These are phyloP conservation scores for Myrmaecium sp. DNA, from an alignment of 2,329 filamentous ascomycete species.

Conservation along the genomic window DNA sequence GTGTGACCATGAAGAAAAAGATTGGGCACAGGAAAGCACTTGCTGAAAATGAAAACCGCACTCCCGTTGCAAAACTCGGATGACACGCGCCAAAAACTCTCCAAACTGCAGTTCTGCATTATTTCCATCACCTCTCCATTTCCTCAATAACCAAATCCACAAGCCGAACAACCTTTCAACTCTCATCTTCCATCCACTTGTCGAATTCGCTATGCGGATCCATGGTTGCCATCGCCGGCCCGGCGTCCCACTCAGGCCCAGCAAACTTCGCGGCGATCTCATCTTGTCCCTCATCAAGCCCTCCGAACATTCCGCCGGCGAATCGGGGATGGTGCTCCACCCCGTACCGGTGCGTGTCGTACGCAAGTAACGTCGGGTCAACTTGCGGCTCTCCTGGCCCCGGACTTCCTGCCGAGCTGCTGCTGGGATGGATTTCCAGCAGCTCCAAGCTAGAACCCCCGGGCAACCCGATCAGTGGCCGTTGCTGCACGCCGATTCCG, in stretches of 20 bases:
- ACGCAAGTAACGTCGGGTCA: conserved; percentile 25
- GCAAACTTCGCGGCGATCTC: neutral
- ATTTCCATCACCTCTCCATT: neutral
- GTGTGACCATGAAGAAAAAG: conserved; percentile 1
- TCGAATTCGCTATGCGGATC: conserved; percentile 29
- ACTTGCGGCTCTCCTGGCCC: conserved; percentile 19
- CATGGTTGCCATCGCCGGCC: conserved; percentile 17
- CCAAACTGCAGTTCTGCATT: no score
- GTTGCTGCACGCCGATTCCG: no score
- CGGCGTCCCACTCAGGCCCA: conserved; percentile 18
- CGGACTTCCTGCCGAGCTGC: no score
- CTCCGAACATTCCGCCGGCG: neutral
- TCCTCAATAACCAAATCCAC: neutral
- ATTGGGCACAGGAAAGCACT: neutral
- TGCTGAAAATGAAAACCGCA: conserved; percentile 1
- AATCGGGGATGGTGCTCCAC: conserved; percentile 1
- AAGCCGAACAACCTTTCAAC: neutral
- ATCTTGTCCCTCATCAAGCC: neutral
- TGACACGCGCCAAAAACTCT: no score
- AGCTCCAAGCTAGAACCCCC: no score
- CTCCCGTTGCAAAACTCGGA: no score
- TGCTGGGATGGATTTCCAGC: no score
- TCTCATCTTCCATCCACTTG: conserved; percentile 24
- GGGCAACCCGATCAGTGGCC: conserved; percentile 20
- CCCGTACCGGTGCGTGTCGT: conserved; percentile 3